Evolutionary conservation across 1,284 basidiomycete species (phyloP).

Genomic region (Austroboletus novae-zelandiae): DNA sequence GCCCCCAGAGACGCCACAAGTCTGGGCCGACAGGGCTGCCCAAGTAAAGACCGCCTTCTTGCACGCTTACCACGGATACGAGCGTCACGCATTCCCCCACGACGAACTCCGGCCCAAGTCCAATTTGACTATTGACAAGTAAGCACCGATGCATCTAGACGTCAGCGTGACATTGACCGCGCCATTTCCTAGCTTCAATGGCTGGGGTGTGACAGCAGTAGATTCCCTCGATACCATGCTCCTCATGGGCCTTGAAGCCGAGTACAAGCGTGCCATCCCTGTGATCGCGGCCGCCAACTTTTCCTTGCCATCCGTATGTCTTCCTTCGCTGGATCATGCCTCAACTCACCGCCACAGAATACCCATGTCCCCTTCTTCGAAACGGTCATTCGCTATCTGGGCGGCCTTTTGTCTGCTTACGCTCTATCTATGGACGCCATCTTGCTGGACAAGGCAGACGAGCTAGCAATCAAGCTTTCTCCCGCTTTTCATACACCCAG

Average conservation of each 20-base stretch:
- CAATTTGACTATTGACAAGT: slow-evolving; percentile 51
- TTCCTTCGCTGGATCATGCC: neutral
- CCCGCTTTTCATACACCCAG: slow-evolving; percentile 49
- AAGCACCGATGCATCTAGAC: slow-evolving; percentile 15
- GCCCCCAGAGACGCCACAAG: slow-evolving; percentile 25
- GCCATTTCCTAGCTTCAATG: slow-evolving; percentile 55
- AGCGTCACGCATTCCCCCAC: slow-evolving; percentile 50
- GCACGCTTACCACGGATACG: slow-evolving; percentile 65
- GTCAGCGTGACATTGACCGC: neutral
- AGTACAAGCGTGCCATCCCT: slow-evolving; percentile 74
- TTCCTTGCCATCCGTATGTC: slow-evolving; percentile 36
- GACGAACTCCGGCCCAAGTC: slow-evolving; percentile 62
- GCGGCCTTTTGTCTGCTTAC: slow-evolving; percentile 80
- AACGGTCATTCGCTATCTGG: slow-evolving; percentile 85
- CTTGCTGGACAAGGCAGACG: slow-evolving; percentile 49
- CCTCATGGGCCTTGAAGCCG: slow-evolving; percentile 79
- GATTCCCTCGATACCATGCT: slow-evolving; percentile 89
- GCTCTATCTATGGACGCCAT: slow-evolving; percentile 57
- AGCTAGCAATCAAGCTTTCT: slow-evolving; percentile 49
- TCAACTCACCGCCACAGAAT: slow-evolving; percentile 22
- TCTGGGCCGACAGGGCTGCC: slow-evolving; percentile 55
- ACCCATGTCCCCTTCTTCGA: slow-evolving; percentile 70
- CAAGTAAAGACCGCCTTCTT: slow-evolving; percentile 58
- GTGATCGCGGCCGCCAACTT: slow-evolving; percentile 71
- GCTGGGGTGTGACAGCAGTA: slow-evolving; percentile 85